These are phyloP conservation scores for Cardiospermum halicacabum DNA, from an alignment of 345 rosid genomes.

Conservation along the genomic window DNA sequence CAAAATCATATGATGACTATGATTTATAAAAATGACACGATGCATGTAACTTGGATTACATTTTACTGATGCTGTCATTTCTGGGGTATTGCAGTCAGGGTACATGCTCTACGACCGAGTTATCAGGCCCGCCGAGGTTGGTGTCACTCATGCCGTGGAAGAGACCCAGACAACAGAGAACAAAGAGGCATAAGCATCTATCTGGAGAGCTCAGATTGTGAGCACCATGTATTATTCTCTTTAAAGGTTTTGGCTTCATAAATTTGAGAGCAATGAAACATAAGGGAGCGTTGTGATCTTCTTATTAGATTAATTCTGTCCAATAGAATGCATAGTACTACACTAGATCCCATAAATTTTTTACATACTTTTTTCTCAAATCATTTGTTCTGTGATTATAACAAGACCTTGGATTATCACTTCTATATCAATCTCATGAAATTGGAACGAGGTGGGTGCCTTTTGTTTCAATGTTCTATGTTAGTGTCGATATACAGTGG, in stretches of 20 bases:
- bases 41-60: background rate
- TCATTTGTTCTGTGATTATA: constrained; percentile 2
- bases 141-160: constrained; percentile 62
- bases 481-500: too few species aligned
- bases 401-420: background rate
- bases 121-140: constrained; percentile 92
- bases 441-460: too few species aligned
- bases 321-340: constrained; percentile 6
- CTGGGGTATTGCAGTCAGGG: constrained; percentile 57
- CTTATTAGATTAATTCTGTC: constrained; percentile 8
- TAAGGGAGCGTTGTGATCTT: constrained; percentile 1
- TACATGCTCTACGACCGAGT: constrained; percentile 70
- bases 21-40: background rate
- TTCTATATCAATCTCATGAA: background rate
- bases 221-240: background rate
- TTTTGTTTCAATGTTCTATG: too few species aligned
- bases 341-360: background rate
- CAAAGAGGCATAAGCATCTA: constrained; percentile 23
- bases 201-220: background rate
- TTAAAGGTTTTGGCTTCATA: constrained; percentile 16
- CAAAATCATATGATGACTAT: background rate
- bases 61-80: background rate
- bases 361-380: background rate
- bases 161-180: constrained; percentile 29
- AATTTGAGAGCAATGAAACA: background rate